Conservation (phyloP, 1,284 basidiomycete genomes). For the Ceratobasidium sp. region DNA sequence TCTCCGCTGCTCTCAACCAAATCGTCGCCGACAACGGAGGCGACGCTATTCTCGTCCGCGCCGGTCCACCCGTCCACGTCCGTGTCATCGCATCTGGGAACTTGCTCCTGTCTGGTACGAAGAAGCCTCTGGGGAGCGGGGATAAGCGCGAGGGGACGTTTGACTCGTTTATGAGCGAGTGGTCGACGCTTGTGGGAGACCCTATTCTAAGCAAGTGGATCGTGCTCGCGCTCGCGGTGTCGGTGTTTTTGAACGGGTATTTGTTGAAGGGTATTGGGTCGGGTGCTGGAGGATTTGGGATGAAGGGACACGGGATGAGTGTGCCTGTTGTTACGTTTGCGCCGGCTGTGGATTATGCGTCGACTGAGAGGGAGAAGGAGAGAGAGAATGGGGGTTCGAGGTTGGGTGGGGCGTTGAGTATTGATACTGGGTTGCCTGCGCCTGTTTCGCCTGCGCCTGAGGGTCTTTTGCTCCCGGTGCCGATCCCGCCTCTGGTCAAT, state of each 20-base stretch:
- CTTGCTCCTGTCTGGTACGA: constrained; percentile 38
- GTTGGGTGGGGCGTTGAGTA: constrained; percentile 45
- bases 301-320: constrained; percentile 37
- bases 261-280: constrained; percentile 78
- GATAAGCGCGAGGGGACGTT: constrained; percentile 57
- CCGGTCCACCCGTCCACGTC: constrained; percentile 73
- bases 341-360: constrained; percentile 55
- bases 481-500: background rate
- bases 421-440: constrained; percentile 51
- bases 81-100: constrained; percentile 57
- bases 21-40: constrained; percentile 54
- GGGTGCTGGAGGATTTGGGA: constrained; percentile 48
- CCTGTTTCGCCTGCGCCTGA: constrained; percentile 49
- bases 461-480: background rate
- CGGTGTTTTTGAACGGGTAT: constrained; percentile 93
- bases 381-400: constrained; percentile 47
- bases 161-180: constrained; percentile 91
- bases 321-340: constrained; percentile 52
- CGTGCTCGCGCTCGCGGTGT: constrained; percentile 85
- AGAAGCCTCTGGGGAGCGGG: constrained; percentile 42
- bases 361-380: background rate
- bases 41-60: constrained; percentile 71
- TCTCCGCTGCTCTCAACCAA: constrained; percentile 60
- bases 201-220: constrained; percentile 97
- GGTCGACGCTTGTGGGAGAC: constrained; percentile 95